phyloP scores from a whole-genome alignment of 1,284 basidiomycete species.

The Wallemia ichthyophaga region DNA sequence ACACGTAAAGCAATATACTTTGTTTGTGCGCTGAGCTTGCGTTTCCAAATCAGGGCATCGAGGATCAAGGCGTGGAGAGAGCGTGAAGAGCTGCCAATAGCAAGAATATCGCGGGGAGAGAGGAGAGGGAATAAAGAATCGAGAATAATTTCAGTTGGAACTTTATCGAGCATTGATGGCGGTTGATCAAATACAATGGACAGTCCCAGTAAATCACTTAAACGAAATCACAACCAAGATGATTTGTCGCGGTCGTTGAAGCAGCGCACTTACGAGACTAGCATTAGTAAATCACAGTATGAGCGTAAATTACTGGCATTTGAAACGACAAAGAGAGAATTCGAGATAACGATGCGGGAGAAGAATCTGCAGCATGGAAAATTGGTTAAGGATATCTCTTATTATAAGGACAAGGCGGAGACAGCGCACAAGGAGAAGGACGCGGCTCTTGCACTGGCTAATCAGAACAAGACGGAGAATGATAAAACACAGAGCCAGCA shows the following conservation, averaged over 20 bases:
- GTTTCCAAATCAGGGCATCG: background rate
- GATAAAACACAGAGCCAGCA: background rate
- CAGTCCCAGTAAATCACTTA: no score
- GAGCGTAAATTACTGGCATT: conserved; percentile 30
- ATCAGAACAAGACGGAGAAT: background rate
- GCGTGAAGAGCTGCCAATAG: background rate
- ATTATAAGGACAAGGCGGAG: conserved; percentile 27
- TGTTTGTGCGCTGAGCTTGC: background rate
- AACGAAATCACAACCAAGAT: background rate
- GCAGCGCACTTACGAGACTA: conserved; percentile 26
- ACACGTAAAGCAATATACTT: background rate
- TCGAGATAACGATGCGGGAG: conserved; percentile 32
- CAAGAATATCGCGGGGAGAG: background rate
- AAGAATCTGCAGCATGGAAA: conserved; percentile 25
- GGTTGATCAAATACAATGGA: no score
- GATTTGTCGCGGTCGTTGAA: conserved; percentile 4
- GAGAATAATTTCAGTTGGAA: background rate
- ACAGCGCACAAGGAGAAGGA: conserved; percentile 21
- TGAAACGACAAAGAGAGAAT: conserved; percentile 26
- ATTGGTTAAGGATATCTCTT: conserved; percentile 31
- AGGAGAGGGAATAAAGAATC: background rate
- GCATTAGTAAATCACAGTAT: conserved; percentile 26
- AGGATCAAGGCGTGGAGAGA: background rate
- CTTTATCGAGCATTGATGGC: background rate
- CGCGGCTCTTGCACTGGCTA: background rate